Evolutionary conservation across 495 filamentous ascomycete genomes (phyloP), one percentile per base, ranked within the genome.

Genomic region (Podospora australis): DNA sequence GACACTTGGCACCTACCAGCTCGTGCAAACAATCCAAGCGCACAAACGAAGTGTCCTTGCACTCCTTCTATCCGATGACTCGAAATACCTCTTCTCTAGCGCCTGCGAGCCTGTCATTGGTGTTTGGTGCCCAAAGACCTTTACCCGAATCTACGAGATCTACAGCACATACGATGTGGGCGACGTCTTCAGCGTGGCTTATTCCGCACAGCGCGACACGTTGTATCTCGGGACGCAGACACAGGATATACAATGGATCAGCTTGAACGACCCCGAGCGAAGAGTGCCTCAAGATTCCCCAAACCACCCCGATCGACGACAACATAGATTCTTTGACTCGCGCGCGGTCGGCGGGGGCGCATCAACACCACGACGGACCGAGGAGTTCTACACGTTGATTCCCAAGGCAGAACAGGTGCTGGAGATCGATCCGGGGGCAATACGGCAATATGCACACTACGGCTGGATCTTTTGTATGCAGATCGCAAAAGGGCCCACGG

Each of bases 391-490:
- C 52, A 54, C 62, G n/a, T 49, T 74, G 8, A 71, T 74, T 16
- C 70, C 70, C 11, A 84, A 60, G 73, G 83, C 64, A 58, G 81
- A 75, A 57, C 49, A 57, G 4, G 61, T 83, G 8, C 72, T 96
- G 11, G 89, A 94, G 58, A 90, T 96, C 58, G 87, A 89, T 57
- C 80, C 82, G 21, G 74, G 84, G 11, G 79, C 94, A 48, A 86
- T 96, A 46, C 78, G 76, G 39, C 82, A 95, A 40, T 98, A 95
- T 62, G 88, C 92, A 0, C 92, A 98, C 58, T 92, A 80, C 65
- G 92, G 92, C 11, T 97, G 96, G 65, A 79, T 97, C 1, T 95
- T 97, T 57, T 94, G 88, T 55, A 96, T 97, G 91, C 73, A 88
- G 0, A 70, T 97, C 2, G 81, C 87, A 2, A 78, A 76, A 35